A percentile compares a stretch with the other conserved stretches of the same genome.
These are phyloP conservation scores for Salvia miltiorrhiza DNA, from an alignment of 257 asterid species.

Conservation along the genomic window DNA sequence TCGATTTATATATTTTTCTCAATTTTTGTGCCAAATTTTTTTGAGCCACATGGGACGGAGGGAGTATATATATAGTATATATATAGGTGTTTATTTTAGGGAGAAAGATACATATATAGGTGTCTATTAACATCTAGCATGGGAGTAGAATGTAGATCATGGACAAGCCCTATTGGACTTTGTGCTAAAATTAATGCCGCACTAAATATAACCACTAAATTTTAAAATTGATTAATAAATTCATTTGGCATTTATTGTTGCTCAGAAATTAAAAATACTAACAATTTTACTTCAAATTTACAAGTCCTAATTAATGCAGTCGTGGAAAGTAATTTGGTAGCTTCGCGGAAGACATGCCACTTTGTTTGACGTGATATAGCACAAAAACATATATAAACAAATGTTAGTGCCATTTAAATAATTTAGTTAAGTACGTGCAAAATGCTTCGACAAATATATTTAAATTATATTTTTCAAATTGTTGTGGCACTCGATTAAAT, in stretches of 20 bases:
- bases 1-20: too few species aligned
- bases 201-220: slow-evolving; percentile 4
- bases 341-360: slow-evolving; percentile 58
- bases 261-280: slow-evolving; percentile 22
- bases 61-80: too few species aligned
- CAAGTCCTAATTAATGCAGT: slow-evolving; percentile 38
- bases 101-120: not conserved
- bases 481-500: slow-evolving; percentile 1
- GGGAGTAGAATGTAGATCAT: slow-evolving; percentile 7
- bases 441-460: slow-evolving; percentile 8
- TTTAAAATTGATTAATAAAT: slow-evolving; percentile 14
- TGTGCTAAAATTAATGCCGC: slow-evolving; percentile 19
- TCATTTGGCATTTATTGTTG: slow-evolving; percentile 22
- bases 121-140: not conserved
- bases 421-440: not conserved
- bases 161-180: slow-evolving; percentile 17
- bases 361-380: slow-evolving; percentile 23
- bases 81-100: too few species aligned
- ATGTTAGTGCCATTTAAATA: not conserved
- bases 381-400: not conserved
- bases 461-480: not conserved
- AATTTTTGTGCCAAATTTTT: too few species aligned
- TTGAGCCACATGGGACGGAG: too few species aligned
- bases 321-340: slow-evolving; percentile 33
- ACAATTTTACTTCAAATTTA: slow-evolving; percentile 15